These are phyloP conservation scores for Vitis rupestris DNA, from an alignment of 164 flowering plant species.

Conservation along the genomic window DNA sequence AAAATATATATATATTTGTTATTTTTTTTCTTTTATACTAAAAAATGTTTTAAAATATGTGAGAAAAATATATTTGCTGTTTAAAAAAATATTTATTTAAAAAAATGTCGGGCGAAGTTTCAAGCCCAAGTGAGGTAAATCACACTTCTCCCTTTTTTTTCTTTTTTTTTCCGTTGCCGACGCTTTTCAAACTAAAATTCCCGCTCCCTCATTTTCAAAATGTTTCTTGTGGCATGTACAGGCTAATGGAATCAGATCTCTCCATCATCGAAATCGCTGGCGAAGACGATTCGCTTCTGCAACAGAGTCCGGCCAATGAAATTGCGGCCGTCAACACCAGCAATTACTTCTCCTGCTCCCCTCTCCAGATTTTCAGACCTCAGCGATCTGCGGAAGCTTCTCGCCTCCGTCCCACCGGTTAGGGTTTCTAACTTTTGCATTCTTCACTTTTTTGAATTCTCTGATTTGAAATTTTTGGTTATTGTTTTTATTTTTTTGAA, in stretches of 20 bases:
- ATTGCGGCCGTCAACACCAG: neutral
- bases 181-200: conserved; percentile 1
- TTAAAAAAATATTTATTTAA: too few species aligned
- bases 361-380: conserved; percentile 31
- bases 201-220: neutral
- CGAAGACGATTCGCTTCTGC: conserved; percentile 47
- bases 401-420: conserved; percentile 19
- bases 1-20: too few species aligned
- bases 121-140: too few species aligned
- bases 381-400: conserved; percentile 4
- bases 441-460: neutral
- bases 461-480: conserved; percentile 1
- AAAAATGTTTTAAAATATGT: too few species aligned
- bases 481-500: too few species aligned
- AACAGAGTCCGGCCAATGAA: conserved; percentile 14
- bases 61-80: too few species aligned
- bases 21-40: too few species aligned
- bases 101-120: too few species aligned
- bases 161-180: neutral
- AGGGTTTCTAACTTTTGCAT: conserved; percentile 14
- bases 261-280: conserved; percentile 37
- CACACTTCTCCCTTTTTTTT: too few species aligned
- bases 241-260: conserved; percentile 40
- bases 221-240: neutral
- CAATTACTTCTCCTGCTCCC: conserved; percentile 38